Percentiles rank a stretch among this genome's conserved stretches.
phyloP scores from a whole-genome alignment of 169 alveolate species.

The Amoebophrya sp. region DNA sequence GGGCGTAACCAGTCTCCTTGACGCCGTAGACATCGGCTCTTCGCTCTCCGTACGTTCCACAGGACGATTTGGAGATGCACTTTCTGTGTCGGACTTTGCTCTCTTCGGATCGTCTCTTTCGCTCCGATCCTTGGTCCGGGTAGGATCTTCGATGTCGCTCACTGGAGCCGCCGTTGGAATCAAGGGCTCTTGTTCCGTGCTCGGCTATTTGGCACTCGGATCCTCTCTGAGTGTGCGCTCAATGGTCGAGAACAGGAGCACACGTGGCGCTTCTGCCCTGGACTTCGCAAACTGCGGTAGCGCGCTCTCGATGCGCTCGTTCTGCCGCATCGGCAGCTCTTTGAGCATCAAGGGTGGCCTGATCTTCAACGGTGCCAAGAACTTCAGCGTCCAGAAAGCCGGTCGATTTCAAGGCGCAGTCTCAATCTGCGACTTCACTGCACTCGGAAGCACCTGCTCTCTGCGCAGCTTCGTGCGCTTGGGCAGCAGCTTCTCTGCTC shows the following conservation, averaged over 20 bases:
- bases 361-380: neutral
- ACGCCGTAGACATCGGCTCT: neutral
- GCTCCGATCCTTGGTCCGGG: neutral
- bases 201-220: neutral
- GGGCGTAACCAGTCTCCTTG: neutral
- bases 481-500: conserved; percentile 7
- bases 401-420: neutral
- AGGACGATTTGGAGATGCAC: neutral
- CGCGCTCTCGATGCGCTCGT: neutral
- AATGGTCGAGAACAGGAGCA: neutral
- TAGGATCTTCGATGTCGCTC: conserved; percentile 15
- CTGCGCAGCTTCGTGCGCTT: neutral
- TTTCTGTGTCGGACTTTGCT: neutral
- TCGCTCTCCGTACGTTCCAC: neutral
- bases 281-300: neutral
- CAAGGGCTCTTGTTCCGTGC: neutral
- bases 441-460: neutral
- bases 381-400: neutral
- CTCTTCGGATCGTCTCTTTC: neutral
- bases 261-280: neutral
- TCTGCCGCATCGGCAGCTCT: neutral
- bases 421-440: neutral
- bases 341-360: neutral
- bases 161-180: too few species aligned
- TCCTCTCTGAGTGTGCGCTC: conserved; percentile 14